A percentile compares a stretch with the other conserved stretches of the same genome.
Conservation (phyloP, 331 rosid genomes). For the Quercus phellos region DNA sequence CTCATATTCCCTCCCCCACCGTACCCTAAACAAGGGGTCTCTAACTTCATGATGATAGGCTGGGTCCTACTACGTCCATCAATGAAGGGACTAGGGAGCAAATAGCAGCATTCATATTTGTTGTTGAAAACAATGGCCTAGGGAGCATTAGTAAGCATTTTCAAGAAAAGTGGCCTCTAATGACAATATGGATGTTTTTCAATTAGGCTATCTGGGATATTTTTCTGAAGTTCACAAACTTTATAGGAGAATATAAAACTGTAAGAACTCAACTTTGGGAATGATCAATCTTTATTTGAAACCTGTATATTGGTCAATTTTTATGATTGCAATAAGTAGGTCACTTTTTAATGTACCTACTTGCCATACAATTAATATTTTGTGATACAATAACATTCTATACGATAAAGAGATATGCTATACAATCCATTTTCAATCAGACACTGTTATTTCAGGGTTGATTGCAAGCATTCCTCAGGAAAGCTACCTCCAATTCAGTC, state of each 20-base stretch:
- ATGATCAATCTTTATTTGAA: no score
- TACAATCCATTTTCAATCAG: no score
- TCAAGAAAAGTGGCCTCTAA: slow-evolving; percentile 3
- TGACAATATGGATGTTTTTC: neutral
- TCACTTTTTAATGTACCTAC: no score
- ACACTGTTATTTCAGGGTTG: no score
- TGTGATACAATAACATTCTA: no score
- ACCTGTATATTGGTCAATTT: no score
- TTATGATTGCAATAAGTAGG: no score
- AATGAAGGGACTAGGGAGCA: neutral
- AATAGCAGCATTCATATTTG: slow-evolving; percentile 6
- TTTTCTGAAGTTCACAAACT: neutral
- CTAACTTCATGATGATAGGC: slow-evolving; percentile 17
- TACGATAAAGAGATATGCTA: no score
- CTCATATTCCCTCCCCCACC: slow-evolving; percentile 18
- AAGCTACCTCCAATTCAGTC: no score
- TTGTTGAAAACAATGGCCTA: slow-evolving; percentile 2
- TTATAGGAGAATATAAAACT: neutral
- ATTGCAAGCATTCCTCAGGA: no score
- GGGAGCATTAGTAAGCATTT: neutral
- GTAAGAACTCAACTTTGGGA: no score
- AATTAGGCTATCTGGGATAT: neutral
- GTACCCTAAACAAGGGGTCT: slow-evolving; percentile 31
- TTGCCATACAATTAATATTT: no score
- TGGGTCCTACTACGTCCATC: slow-evolving; percentile 30